Evolutionary conservation across 176 grass and related monocot species (phyloP).

Genomic region (Cenchrus purpureus): DNA sequence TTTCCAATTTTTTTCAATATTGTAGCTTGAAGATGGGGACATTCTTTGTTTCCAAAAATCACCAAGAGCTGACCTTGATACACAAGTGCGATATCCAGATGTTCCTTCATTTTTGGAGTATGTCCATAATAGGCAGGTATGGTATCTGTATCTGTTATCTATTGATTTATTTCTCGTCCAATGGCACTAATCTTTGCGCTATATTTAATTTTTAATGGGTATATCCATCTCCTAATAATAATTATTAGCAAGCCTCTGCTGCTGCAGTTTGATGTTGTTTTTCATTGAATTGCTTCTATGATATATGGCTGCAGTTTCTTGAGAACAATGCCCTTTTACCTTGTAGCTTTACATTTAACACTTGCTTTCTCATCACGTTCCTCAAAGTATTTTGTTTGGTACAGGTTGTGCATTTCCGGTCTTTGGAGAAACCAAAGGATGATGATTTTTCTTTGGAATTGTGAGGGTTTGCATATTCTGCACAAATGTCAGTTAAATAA

Average conservation of each 20-base stretch:
- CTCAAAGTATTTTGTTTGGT: conserved; percentile 26
- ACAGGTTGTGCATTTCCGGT: conserved; percentile 85
- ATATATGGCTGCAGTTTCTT: background rate
- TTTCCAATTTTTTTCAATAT: conserved; percentile 35
- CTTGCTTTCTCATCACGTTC: conserved; percentile 13
- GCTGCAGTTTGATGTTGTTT: background rate
- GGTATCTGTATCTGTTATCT: conserved; percentile 19
- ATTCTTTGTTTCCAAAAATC: conserved; percentile 81
- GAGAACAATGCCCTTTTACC: conserved; percentile 6
- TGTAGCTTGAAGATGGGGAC: conserved; percentile 96
- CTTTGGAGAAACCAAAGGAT: conserved; percentile 89
- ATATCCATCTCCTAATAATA: conserved; percentile 17
- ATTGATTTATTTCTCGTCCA: conserved; percentile 1
- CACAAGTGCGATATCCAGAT: conserved; percentile 71
- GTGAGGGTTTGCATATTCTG: conserved; percentile 48
- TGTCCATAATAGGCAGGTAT: conserved; percentile 93
- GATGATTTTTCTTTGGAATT: conserved; percentile 85
- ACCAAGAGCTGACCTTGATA: conserved; percentile 47
- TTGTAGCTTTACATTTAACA: background rate
- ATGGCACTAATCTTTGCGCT: background rate
- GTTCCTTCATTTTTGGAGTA: conserved; percentile 91
- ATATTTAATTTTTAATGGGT: background rate
- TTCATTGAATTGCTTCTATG: background rate
- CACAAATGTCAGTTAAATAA: conserved; percentile 36
- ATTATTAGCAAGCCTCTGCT: background rate